These are phyloP conservation scores for Phytophthora sojae DNA, from an alignment of 352 stramenopile genomes.

Conservation along the genomic window DNA sequence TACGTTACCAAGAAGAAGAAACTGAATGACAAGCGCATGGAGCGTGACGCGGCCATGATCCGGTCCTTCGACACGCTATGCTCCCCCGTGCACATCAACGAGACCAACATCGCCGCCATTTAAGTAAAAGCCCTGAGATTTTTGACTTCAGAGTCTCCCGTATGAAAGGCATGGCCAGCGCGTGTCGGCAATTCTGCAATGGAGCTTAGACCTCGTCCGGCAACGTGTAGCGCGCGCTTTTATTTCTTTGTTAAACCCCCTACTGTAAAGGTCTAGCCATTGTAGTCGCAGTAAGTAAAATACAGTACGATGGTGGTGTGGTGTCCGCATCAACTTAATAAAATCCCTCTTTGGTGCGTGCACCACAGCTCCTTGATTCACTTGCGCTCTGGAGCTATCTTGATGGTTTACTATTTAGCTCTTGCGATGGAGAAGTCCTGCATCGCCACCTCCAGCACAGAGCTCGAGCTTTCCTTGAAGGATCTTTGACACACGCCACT, in stretches of 20 bases:
- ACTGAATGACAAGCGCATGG: constrained; percentile 36
- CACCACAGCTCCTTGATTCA: background rate
- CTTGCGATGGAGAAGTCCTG: background rate
- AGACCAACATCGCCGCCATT: constrained; percentile 43
- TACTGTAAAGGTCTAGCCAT: too few species aligned
- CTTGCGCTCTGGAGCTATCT: background rate
- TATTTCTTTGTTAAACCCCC: constrained; percentile 3
- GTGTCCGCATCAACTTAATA: too few species aligned
- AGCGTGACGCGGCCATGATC: constrained; percentile 29
- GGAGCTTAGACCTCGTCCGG: constrained; percentile 3
- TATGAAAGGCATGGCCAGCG: constrained; percentile 1
- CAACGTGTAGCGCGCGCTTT: constrained; percentile 12
- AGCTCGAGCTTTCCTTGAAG: constrained; percentile 15
- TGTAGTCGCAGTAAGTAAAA: constrained; percentile 8
- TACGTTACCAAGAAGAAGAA: constrained; percentile 40
- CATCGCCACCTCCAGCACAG: background rate
- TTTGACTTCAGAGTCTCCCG: too few species aligned
- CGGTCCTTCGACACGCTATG: constrained; percentile 40
- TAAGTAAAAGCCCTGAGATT: constrained; percentile 16
- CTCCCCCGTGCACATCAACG: constrained; percentile 35
- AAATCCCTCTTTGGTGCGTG: too few species aligned
- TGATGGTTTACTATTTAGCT: background rate
- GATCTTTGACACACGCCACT: constrained; percentile 5
- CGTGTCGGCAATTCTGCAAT: background rate
- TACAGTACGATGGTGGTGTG: too few species aligned